Evolutionary conservation across 768 basidiomycete species (phyloP).

Genomic region (Tulasnella sp.): DNA sequence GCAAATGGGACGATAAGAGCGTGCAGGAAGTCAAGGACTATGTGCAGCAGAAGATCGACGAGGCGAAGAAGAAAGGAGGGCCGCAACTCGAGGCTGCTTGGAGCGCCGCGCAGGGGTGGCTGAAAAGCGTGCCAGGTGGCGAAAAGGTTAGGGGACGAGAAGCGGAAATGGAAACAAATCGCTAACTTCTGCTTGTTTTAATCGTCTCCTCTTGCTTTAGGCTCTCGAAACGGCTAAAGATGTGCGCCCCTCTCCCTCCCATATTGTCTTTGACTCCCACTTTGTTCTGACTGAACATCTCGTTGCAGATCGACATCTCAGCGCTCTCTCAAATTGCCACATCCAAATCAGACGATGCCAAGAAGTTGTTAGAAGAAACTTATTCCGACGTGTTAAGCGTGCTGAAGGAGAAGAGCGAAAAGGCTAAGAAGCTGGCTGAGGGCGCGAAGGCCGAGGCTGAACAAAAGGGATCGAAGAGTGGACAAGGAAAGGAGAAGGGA

Average conservation of each 20-base stretch:
- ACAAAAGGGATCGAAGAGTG: background rate
- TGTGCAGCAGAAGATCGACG: slow-evolving; percentile 36
- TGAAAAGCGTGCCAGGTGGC: slow-evolving; percentile 24
- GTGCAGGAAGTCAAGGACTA: slow-evolving; percentile 37
- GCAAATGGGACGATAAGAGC: slow-evolving; percentile 36
- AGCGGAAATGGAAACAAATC: background rate
- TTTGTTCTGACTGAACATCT: background rate
- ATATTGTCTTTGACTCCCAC: background rate
- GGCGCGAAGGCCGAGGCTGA: background rate
- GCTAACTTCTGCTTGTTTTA: background rate
- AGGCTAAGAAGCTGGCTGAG: slow-evolving; percentile 25
- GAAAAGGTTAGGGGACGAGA: slow-evolving; percentile 3
- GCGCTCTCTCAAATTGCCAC: background rate
- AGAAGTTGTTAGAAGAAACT: slow-evolving; percentile 15
- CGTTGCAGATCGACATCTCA: slow-evolving; percentile 16
- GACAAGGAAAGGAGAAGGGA: background rate
- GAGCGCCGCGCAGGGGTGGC: slow-evolving; percentile 6
- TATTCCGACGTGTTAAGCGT: slow-evolving; percentile 14
- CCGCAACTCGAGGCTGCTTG: background rate
- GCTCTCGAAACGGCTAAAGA: slow-evolving; percentile 12
- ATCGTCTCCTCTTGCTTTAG: background rate
- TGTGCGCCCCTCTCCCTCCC: background rate
- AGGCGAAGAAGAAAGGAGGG: slow-evolving; percentile 32
- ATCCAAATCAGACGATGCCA: background rate
- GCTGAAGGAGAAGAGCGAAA: slow-evolving; percentile 27